Evolutionary conservation across 192 early-diverging fungal genomes (phyloP).

Genomic region (Borealophlyctis nickersoniae): DNA sequence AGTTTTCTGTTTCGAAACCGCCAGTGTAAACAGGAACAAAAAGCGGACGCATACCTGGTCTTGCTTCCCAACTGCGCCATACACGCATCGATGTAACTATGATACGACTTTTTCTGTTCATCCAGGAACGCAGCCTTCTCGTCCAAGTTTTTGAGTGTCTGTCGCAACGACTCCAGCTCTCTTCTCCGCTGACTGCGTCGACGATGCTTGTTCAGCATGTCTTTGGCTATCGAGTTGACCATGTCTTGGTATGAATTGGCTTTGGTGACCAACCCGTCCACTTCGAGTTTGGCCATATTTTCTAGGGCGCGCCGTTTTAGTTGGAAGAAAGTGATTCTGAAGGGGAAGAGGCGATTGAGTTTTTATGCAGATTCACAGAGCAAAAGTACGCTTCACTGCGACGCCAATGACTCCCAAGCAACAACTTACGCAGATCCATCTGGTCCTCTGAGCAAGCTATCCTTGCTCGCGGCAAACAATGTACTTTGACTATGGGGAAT

Average conservation of each 20-base stretch:
- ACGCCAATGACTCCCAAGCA: no score
- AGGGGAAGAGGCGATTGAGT: not conserved
- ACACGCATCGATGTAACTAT: slow-evolving; percentile 87
- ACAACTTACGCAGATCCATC: not conserved
- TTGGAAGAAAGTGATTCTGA: slow-evolving; percentile 64
- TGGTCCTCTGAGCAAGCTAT: not conserved
- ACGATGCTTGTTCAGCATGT: slow-evolving; percentile 88
- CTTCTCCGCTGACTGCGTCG: slow-evolving; percentile 70
- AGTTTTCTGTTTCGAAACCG: not conserved
- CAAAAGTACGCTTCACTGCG: no score
- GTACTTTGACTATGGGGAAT: slow-evolving; percentile 12
- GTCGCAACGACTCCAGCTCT: slow-evolving; percentile 72
- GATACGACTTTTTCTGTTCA: slow-evolving; percentile 84
- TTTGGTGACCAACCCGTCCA: slow-evolving; percentile 63
- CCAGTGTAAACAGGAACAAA: slow-evolving; percentile 10
- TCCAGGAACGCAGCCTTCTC: slow-evolving; percentile 83
- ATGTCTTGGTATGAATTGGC: slow-evolving; percentile 87
- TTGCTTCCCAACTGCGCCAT: slow-evolving; percentile 80
- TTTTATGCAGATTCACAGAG: not conserved
- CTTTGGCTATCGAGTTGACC: slow-evolving; percentile 87
- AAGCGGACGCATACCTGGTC: slow-evolving; percentile 39
- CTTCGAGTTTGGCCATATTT: slow-evolving; percentile 79
- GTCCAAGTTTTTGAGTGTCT: slow-evolving; percentile 78
- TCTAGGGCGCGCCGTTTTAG: slow-evolving; percentile 80
- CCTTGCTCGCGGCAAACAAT: slow-evolving; percentile 2